A percentile compares a stretch with the other conserved stretches of the same genome.
These are phyloP conservation scores for Umbelopsis sp. DNA, from an alignment of 192 early-diverging fungal species.

Conservation along the genomic window DNA sequence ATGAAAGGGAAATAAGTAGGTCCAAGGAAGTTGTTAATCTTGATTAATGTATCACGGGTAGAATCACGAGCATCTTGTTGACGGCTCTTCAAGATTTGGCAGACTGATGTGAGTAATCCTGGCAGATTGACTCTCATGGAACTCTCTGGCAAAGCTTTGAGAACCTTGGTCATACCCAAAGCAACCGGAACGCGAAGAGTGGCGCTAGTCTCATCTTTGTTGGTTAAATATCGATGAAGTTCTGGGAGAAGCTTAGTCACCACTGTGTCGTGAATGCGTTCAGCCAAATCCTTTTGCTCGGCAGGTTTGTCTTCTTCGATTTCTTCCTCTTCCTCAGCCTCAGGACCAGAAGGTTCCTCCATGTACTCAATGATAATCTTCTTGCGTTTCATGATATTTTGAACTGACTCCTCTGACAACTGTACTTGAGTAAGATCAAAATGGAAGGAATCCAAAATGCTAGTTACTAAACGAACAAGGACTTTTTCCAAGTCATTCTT, in stretches of 20 bases:
- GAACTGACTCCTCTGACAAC: conserved; percentile 44
- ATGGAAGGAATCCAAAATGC: conserved; percentile 89
- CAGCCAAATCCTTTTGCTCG: conserved; percentile 38
- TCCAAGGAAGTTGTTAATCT: conserved; percentile 84
- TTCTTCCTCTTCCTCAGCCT: conserved; percentile 36
- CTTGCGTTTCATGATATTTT: conserved; percentile 40
- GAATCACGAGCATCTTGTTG: conserved; percentile 84
- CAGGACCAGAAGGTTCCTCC: conserved; percentile 26
- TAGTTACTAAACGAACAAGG: conserved; percentile 76
- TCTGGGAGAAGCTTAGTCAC: conserved; percentile 80
- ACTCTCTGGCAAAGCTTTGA: conserved; percentile 75
- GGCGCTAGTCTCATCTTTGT: conserved; percentile 72
- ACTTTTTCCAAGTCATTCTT: conserved; percentile 79
- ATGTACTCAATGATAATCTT: conserved; percentile 50
- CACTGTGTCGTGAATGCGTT: conserved; percentile 76
- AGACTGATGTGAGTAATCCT: conserved; percentile 83
- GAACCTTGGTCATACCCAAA: conserved; percentile 80
- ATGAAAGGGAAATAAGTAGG: conserved; percentile 86
- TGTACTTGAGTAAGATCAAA: conserved; percentile 75
- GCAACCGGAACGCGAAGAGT: conserved; percentile 84
- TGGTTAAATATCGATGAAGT: conserved; percentile 72
- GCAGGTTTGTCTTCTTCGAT: conserved; percentile 38
- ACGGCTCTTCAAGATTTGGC: conserved; percentile 82
- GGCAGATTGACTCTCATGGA: conserved; percentile 84
- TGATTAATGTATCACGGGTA: conserved; percentile 84